Conservation (phyloP, 352 stramenopile genomes). For the Sclerospora graminicola region DNA sequence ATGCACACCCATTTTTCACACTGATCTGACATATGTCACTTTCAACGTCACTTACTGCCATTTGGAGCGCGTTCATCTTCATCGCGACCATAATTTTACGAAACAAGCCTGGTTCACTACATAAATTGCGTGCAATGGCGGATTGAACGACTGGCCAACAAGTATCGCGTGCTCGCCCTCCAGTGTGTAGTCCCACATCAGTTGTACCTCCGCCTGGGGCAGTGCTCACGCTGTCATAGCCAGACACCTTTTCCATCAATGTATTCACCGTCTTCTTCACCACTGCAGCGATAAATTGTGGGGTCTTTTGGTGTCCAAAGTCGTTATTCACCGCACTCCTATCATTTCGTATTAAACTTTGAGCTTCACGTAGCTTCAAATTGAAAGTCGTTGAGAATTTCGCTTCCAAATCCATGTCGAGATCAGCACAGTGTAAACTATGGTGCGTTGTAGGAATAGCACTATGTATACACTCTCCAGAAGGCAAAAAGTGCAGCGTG, state of each 20-base stretch:
- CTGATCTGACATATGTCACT: neutral
- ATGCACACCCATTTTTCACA: constrained; percentile 3
- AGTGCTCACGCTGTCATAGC: neutral
- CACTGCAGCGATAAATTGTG: constrained; percentile 33
- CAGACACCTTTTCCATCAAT: neutral
- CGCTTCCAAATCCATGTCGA: constrained; percentile 7
- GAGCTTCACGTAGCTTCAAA: constrained; percentile 13
- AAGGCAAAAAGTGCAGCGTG: constrained; percentile 21
- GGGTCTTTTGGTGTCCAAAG: constrained; percentile 39
- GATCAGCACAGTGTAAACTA: constrained; percentile 22
- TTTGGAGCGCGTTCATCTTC: constrained; percentile 13
- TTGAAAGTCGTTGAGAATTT: constrained; percentile 7
- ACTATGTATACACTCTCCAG: constrained; percentile 24
- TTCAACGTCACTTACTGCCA: constrained; percentile 1
- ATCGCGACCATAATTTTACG: constrained; percentile 29
- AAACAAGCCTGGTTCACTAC: constrained; percentile 20
- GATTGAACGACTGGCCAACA: constrained; percentile 44
- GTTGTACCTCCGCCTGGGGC: constrained; percentile 28
- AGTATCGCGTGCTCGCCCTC: constrained; percentile 25
- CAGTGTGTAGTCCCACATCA: constrained; percentile 43
- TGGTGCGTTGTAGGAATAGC: constrained; percentile 20
- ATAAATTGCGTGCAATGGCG: constrained; percentile 25
- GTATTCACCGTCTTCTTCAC: constrained; percentile 11
- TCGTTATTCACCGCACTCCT: constrained; percentile 22
- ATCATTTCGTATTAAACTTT: constrained; percentile 10